Evolutionary conservation across 331 rosid species (phyloP), one percentile per base, ranked within the genome.

Genomic region (Quercus phellos): DNA sequence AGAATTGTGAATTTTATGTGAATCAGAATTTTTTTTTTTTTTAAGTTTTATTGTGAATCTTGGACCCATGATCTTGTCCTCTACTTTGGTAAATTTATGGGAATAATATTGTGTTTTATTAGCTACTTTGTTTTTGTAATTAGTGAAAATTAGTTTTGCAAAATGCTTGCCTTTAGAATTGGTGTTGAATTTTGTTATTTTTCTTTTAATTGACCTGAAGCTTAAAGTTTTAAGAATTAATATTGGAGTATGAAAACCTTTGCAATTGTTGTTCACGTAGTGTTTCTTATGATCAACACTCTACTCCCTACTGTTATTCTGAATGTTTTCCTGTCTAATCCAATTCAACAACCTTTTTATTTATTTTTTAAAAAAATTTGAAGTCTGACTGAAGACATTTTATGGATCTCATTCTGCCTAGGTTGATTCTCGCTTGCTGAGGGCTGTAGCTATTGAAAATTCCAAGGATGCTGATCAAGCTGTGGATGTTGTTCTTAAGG

Each of bases 361-460:
- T 46, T 26, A 16, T 42, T 4, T 51, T 68, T 2, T 0, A 12
- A 12, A 11, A 46, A 10, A 46, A 46, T 46, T 13, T 46, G 12
- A 12, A 46, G 53, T 32, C 68, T 55, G 21, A 11, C 61, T 83
- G 59, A 76, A 17, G 76, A 12, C 55, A 18, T 30, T 51, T 21
- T 51, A 60, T 79, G 34, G 38, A 18, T 74, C 78, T 58, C 80
- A n/a, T 55, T 34, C 55, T 66, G 8, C 29, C 29, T 74, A 92
- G 98, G 84, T 95, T 53, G 97, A 95, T 80, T 43, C 83, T 70
- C 84, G 98, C 74, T 60, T 92, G 56, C 86, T 95, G 74, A 91
- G 84, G 91, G 98, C 96, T 42, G 96, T 95, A 46, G 96, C 99
- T 32, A 84, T 90, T 75, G 99, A 94, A 76, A 85, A 91, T 74